Base-by-base conservation (phyloP, 139 green algal genomes). In the Trebouxia sp. region DNA sequence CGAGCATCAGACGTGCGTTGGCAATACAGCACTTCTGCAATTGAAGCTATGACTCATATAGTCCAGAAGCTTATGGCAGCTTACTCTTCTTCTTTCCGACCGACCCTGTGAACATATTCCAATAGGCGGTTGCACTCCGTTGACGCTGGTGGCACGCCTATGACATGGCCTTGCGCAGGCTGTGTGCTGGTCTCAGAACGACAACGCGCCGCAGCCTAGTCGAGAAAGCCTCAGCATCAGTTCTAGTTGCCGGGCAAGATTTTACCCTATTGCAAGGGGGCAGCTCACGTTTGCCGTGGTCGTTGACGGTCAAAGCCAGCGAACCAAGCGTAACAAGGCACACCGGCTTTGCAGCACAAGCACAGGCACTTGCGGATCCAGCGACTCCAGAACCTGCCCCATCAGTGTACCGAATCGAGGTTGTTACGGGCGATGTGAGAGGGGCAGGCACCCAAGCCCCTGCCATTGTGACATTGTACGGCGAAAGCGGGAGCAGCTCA, bases 391-490 rank as follows among this genome's bases (percentile, higher is more conserved):
- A 72, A 35, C 8, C 62, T 22, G 58, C 58, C 6, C 28, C 58
- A 45, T 72, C 62, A 45, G 38, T 51, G 28, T 91, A 91, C 42
- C 50, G 65, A 24, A 76, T 91, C 2, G 76, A 83, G 32, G 79
- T 97, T 37, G 80, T 91, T 0, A 98, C 94, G 3, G 94, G 93
- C n/a, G 92, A 94, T 37, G 83, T 96, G 39, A 83, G 94, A 5
- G 94, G 94, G 0, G 94, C 94, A 26, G 94, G 94, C 38, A 96
- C 88, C 9, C 39, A 83, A 3, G 76, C 83, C 1, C 70, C 85
- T 12, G 87, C 87, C 0, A 55, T 80, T 7, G 56, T 91, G 26
- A 58, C 39, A 10, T 65, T 85, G 10, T 45, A 82, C 6, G 81
- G 81, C 7, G 48, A 70, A 72, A 76, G 84, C 5, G 87, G 87